These are phyloP conservation scores for Psilocybe azurescens DNA, from an alignment of 768 basidiomycete species.

Conservation along the genomic window DNA sequence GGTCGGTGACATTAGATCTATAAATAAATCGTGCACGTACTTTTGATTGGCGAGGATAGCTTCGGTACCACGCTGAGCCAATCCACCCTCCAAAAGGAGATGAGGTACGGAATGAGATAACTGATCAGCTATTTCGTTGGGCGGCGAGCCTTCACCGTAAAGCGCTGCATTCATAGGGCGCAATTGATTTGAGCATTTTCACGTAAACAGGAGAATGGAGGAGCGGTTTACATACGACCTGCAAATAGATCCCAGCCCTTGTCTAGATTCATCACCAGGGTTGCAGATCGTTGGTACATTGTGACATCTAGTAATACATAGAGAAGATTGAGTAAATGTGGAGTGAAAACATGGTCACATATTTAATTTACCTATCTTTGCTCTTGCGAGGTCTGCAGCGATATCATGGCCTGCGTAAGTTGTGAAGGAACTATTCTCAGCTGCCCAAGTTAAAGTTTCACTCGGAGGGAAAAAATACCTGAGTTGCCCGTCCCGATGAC, in stretches of 20 bases:
- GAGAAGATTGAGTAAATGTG: background rate
- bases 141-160: slow-evolving; percentile 53
- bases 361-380: background rate
- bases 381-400: slow-evolving; percentile 34
- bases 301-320: slow-evolving; percentile 36
- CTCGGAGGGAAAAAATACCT: slow-evolving; percentile 26
- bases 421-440: background rate
- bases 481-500: slow-evolving; percentile 74
- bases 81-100: slow-evolving; percentile 21
- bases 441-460: background rate
- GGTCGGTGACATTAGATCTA: slow-evolving; percentile 38
- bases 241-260: slow-evolving; percentile 31
- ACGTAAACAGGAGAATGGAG: background rate
- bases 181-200: background rate
- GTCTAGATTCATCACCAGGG: slow-evolving; percentile 52
- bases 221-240: slow-evolving; percentile 15
- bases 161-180: slow-evolving; percentile 20
- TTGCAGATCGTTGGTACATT: slow-evolving; percentile 55
- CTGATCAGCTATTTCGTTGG: slow-evolving; percentile 51
- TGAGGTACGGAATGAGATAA: slow-evolving; percentile 50
- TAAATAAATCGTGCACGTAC: slow-evolving; percentile 55
- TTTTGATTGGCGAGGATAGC: slow-evolving; percentile 38
- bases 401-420: slow-evolving; percentile 48
- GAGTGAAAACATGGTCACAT: background rate
- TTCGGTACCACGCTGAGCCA: slow-evolving; percentile 21